Evolutionary conservation across 176 grass and related monocot species (phyloP), one percentile per base, ranked within the genome.

Genomic region (Melocanna baccifera): DNA sequence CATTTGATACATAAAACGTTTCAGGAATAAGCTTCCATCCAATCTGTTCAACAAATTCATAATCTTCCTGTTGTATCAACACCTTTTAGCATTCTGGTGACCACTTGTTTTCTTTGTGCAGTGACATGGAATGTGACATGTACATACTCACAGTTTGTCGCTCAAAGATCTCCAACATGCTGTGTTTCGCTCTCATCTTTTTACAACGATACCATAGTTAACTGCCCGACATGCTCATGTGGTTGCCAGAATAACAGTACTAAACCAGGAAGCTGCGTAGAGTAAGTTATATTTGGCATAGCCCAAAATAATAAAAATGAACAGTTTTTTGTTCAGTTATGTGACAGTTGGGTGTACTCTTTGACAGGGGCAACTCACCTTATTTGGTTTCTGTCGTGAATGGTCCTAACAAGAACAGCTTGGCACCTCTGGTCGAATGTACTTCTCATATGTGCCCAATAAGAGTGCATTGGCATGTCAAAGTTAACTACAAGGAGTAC

Each of bases 401-500:
- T 28, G 83, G 47, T 3, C 69, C 80, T 56, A 67, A 78, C 22
- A 76, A 91, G 74, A 81, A 76, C 34, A 90, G 42, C 63, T 69
- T 89, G 72, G 29, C 75, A 12, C 91, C 94, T 59, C 88, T 97
- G 62, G 89, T 97, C 53, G 63, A 94, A 28, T 97, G 94, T 50
- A 92, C 91, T 40, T 84, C 91, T 69, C 94, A 97, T 71, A 97
- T 97, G 94, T 97, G 94, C 89, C 94, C 94, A 20, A 88, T 97
- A 86, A 89, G 94, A 55, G 87, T 97, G 71, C 91, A 97, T n/a
- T 97, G 94, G 94, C 94, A 97, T 78, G 91, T 94, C 46, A 97
- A 97, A 45, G 90, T 88, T 10, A 97, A 94, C 59, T 97, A 97
- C 87, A 88, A 76, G 76, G 89, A 91, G 6, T 97, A 94, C 61